Conservation (phyloP, 2,329 filamentous ascomycete species). For the Microsporum canis region DNA sequence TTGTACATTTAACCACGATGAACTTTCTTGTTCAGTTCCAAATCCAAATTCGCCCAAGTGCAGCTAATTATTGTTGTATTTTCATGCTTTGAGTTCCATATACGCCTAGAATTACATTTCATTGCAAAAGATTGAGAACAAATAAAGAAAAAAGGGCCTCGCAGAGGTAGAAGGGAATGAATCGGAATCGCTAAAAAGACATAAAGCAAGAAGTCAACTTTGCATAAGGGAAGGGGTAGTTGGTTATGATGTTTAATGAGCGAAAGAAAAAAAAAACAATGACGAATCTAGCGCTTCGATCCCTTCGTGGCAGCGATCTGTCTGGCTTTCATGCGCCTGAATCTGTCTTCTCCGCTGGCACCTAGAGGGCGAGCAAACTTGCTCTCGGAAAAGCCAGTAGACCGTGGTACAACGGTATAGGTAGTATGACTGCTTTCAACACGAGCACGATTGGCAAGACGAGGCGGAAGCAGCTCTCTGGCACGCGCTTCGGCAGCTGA, state of each 20-base stretch:
- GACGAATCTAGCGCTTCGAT: constrained; percentile 24
- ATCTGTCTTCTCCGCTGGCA: constrained; percentile 38
- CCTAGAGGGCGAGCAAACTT: constrained; percentile 37
- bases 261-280: background rate
- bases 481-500: constrained; percentile 42
- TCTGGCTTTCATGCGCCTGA: constrained; percentile 39
- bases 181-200: background rate
- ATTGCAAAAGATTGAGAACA: background rate
- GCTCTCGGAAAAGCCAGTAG: constrained; percentile 37
- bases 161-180: background rate
- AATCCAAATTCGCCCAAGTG: background rate
- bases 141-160: background rate
- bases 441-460: constrained; percentile 46
- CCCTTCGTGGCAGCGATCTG: constrained; percentile 34
- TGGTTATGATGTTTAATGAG: background rate
- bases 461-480: constrained; percentile 42
- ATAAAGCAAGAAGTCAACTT: background rate
- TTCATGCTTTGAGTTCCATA: background rate
- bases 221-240: background rate
- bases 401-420: constrained; percentile 53
- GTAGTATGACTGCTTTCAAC: constrained; percentile 48
- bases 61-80: background rate
- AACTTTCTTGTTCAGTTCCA: background rate
- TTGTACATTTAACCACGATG: constrained; percentile 4
- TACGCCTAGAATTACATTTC: background rate